phyloP scores from a whole-genome alignment of 1,284 basidiomycete genomes.

The Malassezia vespertilionis region DNA sequence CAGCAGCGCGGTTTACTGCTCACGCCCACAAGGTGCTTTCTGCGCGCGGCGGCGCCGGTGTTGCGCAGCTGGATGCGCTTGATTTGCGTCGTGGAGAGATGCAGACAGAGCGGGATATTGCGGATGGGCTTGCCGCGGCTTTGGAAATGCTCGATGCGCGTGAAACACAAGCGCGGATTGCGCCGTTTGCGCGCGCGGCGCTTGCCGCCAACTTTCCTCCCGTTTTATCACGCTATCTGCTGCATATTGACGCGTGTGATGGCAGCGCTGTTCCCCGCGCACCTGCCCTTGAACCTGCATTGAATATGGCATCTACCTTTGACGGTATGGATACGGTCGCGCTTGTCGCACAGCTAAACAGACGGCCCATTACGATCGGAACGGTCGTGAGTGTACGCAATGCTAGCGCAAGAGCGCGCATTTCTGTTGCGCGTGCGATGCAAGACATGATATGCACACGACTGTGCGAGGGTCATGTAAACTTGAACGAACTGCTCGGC shows the following conservation, averaged over 20 bases:
- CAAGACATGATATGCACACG: constrained; percentile 5
- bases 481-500: neutral
- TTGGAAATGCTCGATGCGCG: constrained; percentile 10
- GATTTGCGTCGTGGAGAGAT: neutral
- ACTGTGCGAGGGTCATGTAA: neutral
- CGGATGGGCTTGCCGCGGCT: constrained; percentile 6
- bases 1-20: constrained; percentile 3
- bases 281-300: neutral
- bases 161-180: neutral
- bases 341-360: neutral
- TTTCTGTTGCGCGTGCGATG: neutral
- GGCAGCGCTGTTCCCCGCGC: too few relatives aligned
- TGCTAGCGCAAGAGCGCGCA: neutral
- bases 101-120: neutral
- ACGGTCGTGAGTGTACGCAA: neutral
- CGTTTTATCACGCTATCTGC: constrained; percentile 3
- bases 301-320: neutral
- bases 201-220: constrained; percentile 2
- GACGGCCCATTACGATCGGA: neutral
- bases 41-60: neutral
- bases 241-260: constrained; percentile 8
- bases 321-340: neutral
- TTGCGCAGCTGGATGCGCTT: constrained; percentile 1
- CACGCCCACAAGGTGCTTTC: neutral
- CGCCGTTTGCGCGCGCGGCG: constrained; percentile 7